Conservation (phyloP, 2,329 filamentous ascomycete species). For the Diplodia mutila region DNA sequence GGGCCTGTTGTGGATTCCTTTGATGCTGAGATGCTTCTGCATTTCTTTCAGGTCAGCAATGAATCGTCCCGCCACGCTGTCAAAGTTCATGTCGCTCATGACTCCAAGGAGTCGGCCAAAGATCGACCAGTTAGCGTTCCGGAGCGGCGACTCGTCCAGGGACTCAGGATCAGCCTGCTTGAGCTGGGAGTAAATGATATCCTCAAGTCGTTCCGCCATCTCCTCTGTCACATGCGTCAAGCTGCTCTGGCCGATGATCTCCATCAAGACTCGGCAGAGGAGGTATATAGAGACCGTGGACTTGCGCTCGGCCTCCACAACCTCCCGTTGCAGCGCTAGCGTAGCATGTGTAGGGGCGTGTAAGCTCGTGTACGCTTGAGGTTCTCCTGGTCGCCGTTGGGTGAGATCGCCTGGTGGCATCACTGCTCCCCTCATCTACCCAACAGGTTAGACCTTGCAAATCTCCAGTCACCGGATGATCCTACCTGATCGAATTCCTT, state of each 20-base stretch:
- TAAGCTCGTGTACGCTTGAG: slow-evolving; percentile 32
- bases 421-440: slow-evolving; percentile 33
- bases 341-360: slow-evolving; percentile 36
- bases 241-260: slow-evolving; percentile 90
- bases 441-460: slow-evolving; percentile 28
- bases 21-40: slow-evolving; percentile 74
- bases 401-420: slow-evolving; percentile 15
- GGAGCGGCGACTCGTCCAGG: slow-evolving; percentile 74
- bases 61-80: slow-evolving; percentile 80
- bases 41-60: slow-evolving; percentile 77
- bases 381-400: slow-evolving; percentile 33
- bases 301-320: slow-evolving; percentile 80
- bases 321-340: slow-evolving; percentile 67
- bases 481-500: slow-evolving; percentile 27
- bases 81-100: slow-evolving; percentile 92
- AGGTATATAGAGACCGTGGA: slow-evolving; percentile 96
- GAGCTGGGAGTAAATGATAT: slow-evolving; percentile 94
- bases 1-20: slow-evolving; percentile 69
- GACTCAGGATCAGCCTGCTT: slow-evolving; percentile 86
- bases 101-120: slow-evolving; percentile 92
- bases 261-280: slow-evolving; percentile 87
- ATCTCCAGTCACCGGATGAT: background rate
- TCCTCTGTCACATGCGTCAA: slow-evolving; percentile 81
- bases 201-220: slow-evolving; percentile 92
- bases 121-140: slow-evolving; percentile 93